Percentiles rank a stretch among this genome's conserved stretches.
These are phyloP conservation scores for Betula pendula DNA, from an alignment of 306 rosid species.

Conservation along the genomic window DNA sequence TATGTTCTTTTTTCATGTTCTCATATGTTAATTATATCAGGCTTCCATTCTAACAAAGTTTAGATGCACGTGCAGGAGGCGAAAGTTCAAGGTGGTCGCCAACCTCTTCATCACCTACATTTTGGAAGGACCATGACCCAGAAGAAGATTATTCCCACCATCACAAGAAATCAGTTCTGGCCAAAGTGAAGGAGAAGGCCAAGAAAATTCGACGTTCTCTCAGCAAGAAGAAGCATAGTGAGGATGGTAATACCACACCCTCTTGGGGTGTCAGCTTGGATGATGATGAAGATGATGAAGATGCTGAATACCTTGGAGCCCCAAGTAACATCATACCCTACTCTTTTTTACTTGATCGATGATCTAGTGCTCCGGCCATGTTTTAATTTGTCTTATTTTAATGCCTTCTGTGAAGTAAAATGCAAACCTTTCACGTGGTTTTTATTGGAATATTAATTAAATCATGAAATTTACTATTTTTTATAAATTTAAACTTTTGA, in stretches of 20 bases:
- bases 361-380: neutral
- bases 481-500: no score
- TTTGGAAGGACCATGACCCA: constrained; percentile 41
- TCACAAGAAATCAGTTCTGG: constrained; percentile 84
- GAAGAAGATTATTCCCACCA: constrained; percentile 65
- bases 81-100: constrained; percentile 45
- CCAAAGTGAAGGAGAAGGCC: constrained; percentile 90
- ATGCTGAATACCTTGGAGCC: constrained; percentile 65
- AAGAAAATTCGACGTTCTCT: constrained; percentile 69
- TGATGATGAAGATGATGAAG: constrained; percentile 32
- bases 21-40: no score
- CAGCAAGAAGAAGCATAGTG: constrained; percentile 66
- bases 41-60: neutral
- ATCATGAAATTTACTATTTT: no score
- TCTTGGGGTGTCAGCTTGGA: constrained; percentile 43
- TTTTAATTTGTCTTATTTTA: neutral
- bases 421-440: no score
- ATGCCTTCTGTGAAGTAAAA: no score
- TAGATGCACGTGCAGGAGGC: constrained; percentile 31
- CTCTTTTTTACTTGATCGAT: neutral
- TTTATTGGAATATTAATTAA: no score
- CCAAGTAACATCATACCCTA: constrained; percentile 54
- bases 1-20: no score
- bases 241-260: constrained; percentile 42
- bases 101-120: constrained; percentile 27